Base-by-base conservation (phyloP, 345 rosid genomes). In the Eucalyptus globulus region DNA sequence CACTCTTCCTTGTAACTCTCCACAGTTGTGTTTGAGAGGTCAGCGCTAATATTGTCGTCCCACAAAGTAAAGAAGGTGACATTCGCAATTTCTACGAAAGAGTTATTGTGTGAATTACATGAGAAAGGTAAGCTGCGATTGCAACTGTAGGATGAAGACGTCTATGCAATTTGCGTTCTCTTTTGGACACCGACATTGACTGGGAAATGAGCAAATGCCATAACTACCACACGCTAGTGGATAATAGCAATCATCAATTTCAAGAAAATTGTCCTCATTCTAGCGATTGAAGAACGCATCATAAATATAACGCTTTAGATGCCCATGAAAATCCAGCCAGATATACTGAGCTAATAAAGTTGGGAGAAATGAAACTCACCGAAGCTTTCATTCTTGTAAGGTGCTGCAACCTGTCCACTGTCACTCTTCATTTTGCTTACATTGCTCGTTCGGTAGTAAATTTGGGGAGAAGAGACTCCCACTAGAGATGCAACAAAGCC, bases 261-360 rank as follows among this genome's bases (percentile, higher is more conserved):
- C 14, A 47, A 47, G 49, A 50, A 50, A 7, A 50, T 50, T 6
- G 7, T 6, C 1, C 8, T 6, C 8, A 6, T 50, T 50, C 21
- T 0, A 2, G 3, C 0, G 1, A 50, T 50, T 16, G 4, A 3
- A 16, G 21, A 3, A 3, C 8, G 0, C 54, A 6, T 31, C 43
- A 31, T 67, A 31, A 15, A 67, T 2, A 14, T 2, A 4, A 67
- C 3, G 22, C 11, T 0, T 14, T 6, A 69, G 0, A 34, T 69
- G 80, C 44, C 80, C 80, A 34, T 9, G 6, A 49, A 49, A 13
- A 13, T 13, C 50, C 6, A 31, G 21, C 2, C 0, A 1, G 11
- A 31, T 67, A 2, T 7, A 15, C 24, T 69, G 24, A 69, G 24
- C 7, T 1, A 0, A 69, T 4, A 10, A 16, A 2, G 80, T 69